Base-by-base conservation (phyloP, 179 eudicot species). In the Gypsophila paniculata region DNA sequence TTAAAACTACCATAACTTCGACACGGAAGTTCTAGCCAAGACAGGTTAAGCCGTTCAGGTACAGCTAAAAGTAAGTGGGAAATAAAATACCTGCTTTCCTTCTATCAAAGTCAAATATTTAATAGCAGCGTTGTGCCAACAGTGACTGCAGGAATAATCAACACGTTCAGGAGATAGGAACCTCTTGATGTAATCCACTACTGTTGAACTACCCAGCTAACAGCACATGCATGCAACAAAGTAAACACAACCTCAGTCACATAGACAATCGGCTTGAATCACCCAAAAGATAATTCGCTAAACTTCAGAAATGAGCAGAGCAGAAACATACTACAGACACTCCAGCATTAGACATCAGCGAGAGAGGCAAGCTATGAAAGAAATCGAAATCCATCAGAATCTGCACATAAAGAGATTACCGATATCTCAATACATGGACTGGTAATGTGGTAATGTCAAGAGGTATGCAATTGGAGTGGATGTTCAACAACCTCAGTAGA, bases 41-140 rank as follows among this genome's bases (percentile, higher is more conserved):
- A 58, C 46, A 22, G 49, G 13, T 7, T 5, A 49, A 70, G n/a
- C n/a, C n/a, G n/a, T n/a, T n/a, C n/a, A n/a, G 49, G 26, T 38
- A 22, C 14, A 70, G 55, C 39, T 78, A 54, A 61, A 61, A 26
- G 57, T 44, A 23, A 66, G 55, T 22, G 11, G 25, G 25, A 4
- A 60, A 52, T 26, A 52, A 71, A 25, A 64, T 72, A 89, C 98
- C 93, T 88, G 82, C 70, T 81, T 72, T 69, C 82, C 85, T 19
- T 74, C 75, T 13, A 67, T 57, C 21, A 65, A 21, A 68, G 97
- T 82, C 61, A 87, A 74, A 78, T 77, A 89, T 72, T 89, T 88
- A 21, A 80, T 52, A 13, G 97, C 99, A 80, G 91, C 87, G 59
- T 54, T 69, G 86, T 94, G 99, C 99, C 99, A 89, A 78, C 99